Conservation (phyloP, 345 rosid species). For the Eucalyptus sp. region DNA sequence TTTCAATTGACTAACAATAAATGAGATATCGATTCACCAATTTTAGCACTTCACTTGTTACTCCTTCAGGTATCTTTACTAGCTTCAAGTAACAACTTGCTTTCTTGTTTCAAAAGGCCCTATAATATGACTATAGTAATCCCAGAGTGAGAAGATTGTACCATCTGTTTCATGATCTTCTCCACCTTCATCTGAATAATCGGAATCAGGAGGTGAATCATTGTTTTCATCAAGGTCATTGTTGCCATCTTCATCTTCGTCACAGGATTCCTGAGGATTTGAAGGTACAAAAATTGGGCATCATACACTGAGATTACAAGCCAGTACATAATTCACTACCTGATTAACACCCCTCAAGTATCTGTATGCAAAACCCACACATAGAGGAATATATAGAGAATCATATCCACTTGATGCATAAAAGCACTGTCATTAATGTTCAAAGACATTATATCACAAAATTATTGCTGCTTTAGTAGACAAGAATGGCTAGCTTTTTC, state of each 20-base stretch:
- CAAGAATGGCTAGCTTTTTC: background rate
- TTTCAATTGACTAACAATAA: background rate
- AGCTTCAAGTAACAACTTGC: background rate
- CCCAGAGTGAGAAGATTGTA: constrained; percentile 2
- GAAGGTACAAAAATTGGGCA: background rate
- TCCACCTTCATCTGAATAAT: constrained; percentile 22
- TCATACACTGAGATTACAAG: background rate
- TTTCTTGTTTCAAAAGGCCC: background rate
- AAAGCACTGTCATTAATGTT: background rate
- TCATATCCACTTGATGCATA: background rate
- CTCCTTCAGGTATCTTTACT: background rate
- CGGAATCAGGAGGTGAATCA: constrained; percentile 30
- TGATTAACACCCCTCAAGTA: background rate
- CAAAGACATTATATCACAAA: background rate
- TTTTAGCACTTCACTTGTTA: background rate
- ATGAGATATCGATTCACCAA: background rate
- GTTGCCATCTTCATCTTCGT: constrained; percentile 20
- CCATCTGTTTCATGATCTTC: constrained; percentile 36
- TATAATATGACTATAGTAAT: background rate
- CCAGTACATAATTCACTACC: background rate
- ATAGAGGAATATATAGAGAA: background rate
- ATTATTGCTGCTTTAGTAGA: background rate
- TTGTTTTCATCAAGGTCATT: constrained; percentile 8
- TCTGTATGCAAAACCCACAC: background rate
- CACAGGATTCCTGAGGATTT: constrained; percentile 33